phyloP scores from a whole-genome alignment of 1,139 yeast genomes.

The Pichia sp. region DNA sequence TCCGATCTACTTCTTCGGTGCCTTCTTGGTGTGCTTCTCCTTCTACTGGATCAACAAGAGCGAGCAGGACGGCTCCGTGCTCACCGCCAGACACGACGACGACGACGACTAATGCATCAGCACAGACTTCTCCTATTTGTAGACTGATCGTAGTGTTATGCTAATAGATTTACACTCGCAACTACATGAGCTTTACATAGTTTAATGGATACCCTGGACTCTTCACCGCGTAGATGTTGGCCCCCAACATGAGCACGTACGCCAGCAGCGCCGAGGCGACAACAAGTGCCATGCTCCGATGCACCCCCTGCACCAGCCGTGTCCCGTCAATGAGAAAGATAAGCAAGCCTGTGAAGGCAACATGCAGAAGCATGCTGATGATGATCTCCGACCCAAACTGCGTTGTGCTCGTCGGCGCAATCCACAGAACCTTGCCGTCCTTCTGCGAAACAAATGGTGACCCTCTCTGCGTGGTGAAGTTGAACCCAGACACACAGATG shows the following conservation, averaged over 20 bases:
- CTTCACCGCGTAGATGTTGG: background rate
- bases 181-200: background rate
- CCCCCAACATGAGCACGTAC: background rate
- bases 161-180: background rate
- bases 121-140: background rate
- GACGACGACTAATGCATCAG: background rate
- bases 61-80: constrained; percentile 52
- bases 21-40: constrained; percentile 71
- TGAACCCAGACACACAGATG: constrained; percentile 55
- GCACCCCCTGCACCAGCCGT: constrained; percentile 20
- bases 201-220: background rate
- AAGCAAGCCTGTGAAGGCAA: constrained; percentile 39
- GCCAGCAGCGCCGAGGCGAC: background rate
- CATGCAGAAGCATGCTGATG: constrained; percentile 45
- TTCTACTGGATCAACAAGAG: constrained; percentile 79
- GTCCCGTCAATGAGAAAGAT: constrained; percentile 33
- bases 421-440: constrained; percentile 37
- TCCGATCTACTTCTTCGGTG: constrained; percentile 68
- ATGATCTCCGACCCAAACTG: constrained; percentile 68
- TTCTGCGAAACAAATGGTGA: constrained; percentile 60
- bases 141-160: background rate
- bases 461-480: constrained; percentile 54
- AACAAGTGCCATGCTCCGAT: constrained; percentile 1
- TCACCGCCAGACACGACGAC: background rate
- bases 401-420: constrained; percentile 61